Evolutionary conservation across 1,284 basidiomycete genomes (phyloP).

Genomic region (Puccinia brachypodii): DNA sequence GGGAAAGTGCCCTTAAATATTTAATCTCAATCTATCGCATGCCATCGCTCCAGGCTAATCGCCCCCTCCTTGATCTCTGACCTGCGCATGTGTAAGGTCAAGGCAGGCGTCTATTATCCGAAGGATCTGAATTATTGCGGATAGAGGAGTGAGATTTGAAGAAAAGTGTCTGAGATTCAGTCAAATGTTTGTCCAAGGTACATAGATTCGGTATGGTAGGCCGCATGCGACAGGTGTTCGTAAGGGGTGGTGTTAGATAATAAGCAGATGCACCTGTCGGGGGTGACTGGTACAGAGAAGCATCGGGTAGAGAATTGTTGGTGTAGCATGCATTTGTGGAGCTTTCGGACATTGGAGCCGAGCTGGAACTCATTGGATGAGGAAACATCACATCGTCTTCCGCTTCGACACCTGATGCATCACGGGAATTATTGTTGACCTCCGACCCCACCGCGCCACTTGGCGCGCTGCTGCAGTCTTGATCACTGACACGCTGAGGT

Average conservation of each 20-base stretch:
- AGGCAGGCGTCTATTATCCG: background rate
- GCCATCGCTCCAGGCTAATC: no score
- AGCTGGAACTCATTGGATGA: background rate
- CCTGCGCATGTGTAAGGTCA: no score
- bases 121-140: background rate
- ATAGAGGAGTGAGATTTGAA: conserved; percentile 13
- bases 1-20: no score
- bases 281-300: background rate
- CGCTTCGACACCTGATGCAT: background rate
- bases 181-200: conserved; percentile 30
- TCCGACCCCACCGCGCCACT: background rate
- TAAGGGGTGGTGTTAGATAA: conserved; percentile 16
- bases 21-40: no score
- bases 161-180: conserved; percentile 17
- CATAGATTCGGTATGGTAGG: conserved; percentile 13
- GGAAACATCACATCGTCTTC: background rate
- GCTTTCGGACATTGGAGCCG: background rate
- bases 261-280: background rate
- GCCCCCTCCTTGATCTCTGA: no score
- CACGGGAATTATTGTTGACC: background rate
- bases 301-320: background rate
- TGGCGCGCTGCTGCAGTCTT: background rate
- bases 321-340: background rate
- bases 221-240: background rate
- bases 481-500: background rate